phyloP scores from a whole-genome alignment of 1,284 basidiomycete species.

The Leccinum angustisporum region DNA sequence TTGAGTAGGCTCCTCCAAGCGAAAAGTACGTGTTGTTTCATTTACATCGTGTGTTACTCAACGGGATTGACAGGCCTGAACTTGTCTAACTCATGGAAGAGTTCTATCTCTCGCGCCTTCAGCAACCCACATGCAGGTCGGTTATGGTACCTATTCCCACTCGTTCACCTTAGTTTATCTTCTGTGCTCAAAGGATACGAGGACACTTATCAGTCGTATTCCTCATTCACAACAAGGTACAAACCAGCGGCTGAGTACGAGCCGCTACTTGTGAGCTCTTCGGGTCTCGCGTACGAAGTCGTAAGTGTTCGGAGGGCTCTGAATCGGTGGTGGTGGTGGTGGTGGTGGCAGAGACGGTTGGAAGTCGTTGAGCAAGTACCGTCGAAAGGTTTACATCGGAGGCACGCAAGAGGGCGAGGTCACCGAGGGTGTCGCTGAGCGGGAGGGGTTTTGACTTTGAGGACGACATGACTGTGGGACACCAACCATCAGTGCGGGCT shows the following conservation, averaged over 20 bases:
- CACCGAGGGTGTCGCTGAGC: slow-evolving; percentile 61
- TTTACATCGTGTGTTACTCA: slow-evolving; percentile 2
- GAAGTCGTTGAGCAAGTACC: slow-evolving; percentile 34
- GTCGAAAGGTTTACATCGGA: slow-evolving; percentile 54
- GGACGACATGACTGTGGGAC: slow-evolving; percentile 21
- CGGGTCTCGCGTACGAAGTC: slow-evolving; percentile 51
- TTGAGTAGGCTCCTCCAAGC: slow-evolving; percentile 46
- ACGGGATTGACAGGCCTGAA: slow-evolving; percentile 33
- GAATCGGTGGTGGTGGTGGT: neutral
- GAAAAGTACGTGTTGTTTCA: slow-evolving; percentile 45
- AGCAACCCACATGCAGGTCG: slow-evolving; percentile 68
- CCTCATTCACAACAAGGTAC: slow-evolving; percentile 80
- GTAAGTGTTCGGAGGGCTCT: slow-evolving; percentile 42
- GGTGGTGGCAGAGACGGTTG: slow-evolving; percentile 5
- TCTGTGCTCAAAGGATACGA: slow-evolving; percentile 52
- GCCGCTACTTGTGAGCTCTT: slow-evolving; percentile 61
- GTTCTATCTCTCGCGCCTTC: slow-evolving; percentile 56
- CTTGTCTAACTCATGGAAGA: slow-evolving; percentile 48
- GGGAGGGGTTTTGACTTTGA: slow-evolving; percentile 53
- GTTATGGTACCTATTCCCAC: slow-evolving; percentile 15
- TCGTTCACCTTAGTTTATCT: slow-evolving; percentile 6
- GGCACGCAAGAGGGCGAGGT: slow-evolving; percentile 67
- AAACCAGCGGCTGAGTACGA: slow-evolving; percentile 79
- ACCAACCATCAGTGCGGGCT: neutral
- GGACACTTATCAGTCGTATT: slow-evolving; percentile 81